A percentile compares a stretch with the other conserved stretches of the same genome.
phyloP scores from a whole-genome alignment of 1,284 basidiomycete species.

The Golubevia pallescens region DNA sequence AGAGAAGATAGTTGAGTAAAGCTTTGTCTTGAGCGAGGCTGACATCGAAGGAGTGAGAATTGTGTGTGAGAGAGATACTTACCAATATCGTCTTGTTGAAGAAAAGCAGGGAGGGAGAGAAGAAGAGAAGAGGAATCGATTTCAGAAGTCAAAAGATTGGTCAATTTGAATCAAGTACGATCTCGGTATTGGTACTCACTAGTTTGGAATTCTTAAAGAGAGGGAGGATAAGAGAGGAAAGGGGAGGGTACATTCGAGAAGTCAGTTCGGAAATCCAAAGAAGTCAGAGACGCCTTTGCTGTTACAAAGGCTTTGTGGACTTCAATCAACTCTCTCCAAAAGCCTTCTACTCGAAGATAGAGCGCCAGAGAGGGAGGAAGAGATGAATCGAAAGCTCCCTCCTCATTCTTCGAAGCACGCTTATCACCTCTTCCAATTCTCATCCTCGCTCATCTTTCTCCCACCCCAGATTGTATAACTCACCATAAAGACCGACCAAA shows the following conservation, averaged over 20 bases:
- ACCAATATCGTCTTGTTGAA: not conserved
- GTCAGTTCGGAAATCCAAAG: too few species aligned
- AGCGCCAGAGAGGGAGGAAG: not conserved
- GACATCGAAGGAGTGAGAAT: not conserved
- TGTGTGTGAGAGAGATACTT: not conserved
- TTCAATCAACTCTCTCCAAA: not conserved
- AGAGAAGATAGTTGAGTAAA: too few species aligned
- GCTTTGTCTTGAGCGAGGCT: not conserved
- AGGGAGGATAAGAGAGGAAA: not conserved
- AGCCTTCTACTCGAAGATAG: not conserved
- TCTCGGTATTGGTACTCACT: too few species aligned
- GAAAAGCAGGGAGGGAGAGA: not conserved
- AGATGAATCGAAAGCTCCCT: not conserved
- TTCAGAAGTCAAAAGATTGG: too few species aligned
- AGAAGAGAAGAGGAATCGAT: not conserved
- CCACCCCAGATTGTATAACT: too few species aligned
- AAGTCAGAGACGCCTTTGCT: too few species aligned
- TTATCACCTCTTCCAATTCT: too few species aligned
- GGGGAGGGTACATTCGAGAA: too few species aligned
- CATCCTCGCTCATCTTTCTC: too few species aligned
- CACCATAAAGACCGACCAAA: too few species aligned
- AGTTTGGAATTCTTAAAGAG: not conserved
- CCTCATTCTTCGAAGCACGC: too few species aligned
- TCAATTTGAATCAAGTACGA: too few species aligned
- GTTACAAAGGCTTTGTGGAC: not conserved